Evolutionary conservation across 225 moss, liverwort and hornwort genomes (phyloP).

Genomic region (Rhytidiadelphus loreus): DNA sequence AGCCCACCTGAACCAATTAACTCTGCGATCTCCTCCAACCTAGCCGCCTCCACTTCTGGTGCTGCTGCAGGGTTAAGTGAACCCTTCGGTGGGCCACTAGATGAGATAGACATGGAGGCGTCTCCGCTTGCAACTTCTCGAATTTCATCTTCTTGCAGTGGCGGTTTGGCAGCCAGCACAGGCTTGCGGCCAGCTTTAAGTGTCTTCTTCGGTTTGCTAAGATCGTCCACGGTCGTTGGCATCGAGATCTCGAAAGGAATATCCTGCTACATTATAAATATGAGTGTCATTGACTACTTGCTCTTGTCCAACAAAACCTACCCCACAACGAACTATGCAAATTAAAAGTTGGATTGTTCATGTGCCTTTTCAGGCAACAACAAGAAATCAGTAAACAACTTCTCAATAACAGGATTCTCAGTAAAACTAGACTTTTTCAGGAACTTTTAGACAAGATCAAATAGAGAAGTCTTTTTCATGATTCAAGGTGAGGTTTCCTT

Average conservation of each 20-base stretch:
- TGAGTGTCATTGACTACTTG: neutral
- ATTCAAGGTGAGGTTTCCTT: neutral
- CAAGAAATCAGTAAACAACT: neutral
- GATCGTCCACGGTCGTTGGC: neutral
- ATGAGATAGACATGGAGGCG: neutral
- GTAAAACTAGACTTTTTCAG: neutral
- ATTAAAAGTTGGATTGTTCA: neutral
- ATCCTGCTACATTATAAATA: slow-evolving; percentile 1
- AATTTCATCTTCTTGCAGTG: slow-evolving; percentile 3
- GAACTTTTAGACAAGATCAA: neutral
- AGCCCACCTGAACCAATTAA: neutral
- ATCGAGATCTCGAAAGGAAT: neutral
- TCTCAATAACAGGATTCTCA: neutral
- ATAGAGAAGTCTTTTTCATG: neutral
- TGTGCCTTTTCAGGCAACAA: neutral
- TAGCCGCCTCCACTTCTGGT: neutral
- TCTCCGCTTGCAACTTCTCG: neutral
- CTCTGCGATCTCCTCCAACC: slow-evolving; percentile 8
- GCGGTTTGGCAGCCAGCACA: slow-evolving; percentile 8
- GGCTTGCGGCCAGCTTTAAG: slow-evolving; percentile 13
- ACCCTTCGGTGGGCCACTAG: neutral
- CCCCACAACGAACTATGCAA: neutral
- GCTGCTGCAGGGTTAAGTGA: neutral
- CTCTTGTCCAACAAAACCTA: neutral
- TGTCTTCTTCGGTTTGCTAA: neutral